Evolutionary conservation across 2,329 filamentous ascomycete species (phyloP).

Genomic region (Neopestalotiopsis rosae): DNA sequence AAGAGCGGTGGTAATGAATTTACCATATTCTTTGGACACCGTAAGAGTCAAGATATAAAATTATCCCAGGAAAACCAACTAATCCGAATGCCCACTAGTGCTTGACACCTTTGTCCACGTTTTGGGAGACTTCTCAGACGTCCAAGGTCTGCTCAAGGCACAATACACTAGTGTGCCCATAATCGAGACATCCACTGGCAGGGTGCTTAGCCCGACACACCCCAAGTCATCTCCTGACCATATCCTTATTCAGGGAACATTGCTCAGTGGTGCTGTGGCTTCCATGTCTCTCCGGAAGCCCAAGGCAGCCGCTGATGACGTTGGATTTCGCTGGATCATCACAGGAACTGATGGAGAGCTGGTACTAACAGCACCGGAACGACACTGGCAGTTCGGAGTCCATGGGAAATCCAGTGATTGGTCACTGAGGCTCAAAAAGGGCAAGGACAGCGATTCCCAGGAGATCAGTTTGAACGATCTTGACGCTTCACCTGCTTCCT

Average conservation of each 20-base stretch:
- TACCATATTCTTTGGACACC: conserved; percentile 36
- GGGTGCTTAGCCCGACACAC: conserved; percentile 28
- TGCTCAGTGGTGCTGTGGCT: conserved; percentile 36
- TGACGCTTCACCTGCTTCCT: conserved; percentile 18
- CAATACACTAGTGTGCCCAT: conserved; percentile 28
- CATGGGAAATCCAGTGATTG: conserved; percentile 11
- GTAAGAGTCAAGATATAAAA: conserved; percentile 25
- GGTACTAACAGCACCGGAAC: conserved; percentile 27
- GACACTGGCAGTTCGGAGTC: conserved; percentile 25
- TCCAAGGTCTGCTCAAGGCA: conserved; percentile 33
- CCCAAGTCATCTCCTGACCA: conserved; percentile 39
- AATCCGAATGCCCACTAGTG: conserved; percentile 27
- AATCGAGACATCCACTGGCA: conserved; percentile 25
- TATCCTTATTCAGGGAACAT: conserved; percentile 39
- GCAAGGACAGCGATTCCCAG: conserved; percentile 17
- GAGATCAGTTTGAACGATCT: conserved; percentile 19
- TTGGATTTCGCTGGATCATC: conserved; percentile 40
- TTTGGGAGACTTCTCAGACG: conserved; percentile 35
- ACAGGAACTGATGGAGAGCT: conserved; percentile 43
- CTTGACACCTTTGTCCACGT: conserved; percentile 39
- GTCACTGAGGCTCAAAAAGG: conserved; percentile 27
- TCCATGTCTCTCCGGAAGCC: conserved; percentile 34
- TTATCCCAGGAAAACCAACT: not conserved
- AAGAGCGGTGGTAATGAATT: conserved; percentile 28
- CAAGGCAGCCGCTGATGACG: conserved; percentile 25